These are phyloP conservation scores for Lagenidium sp. DNA, from an alignment of 352 stramenopile species.

Conservation along the genomic window DNA sequence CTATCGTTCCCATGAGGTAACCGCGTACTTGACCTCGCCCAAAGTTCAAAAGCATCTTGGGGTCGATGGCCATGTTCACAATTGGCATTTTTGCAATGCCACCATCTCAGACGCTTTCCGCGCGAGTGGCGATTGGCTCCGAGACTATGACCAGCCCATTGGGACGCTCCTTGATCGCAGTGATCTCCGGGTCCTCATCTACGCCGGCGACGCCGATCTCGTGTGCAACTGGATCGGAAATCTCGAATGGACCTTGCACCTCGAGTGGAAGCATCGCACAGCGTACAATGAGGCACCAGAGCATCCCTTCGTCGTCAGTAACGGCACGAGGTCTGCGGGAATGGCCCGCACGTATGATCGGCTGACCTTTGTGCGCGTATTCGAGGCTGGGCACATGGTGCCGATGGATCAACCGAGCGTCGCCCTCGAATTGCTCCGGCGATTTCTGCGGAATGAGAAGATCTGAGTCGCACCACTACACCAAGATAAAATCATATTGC, in stretches of 20 bases:
- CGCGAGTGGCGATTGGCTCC: constrained; percentile 97
- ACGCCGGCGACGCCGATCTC: constrained; percentile 96
- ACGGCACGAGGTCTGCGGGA: constrained; percentile 47
- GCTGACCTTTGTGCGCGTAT: constrained; percentile 94
- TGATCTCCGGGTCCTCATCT: constrained; percentile 90
- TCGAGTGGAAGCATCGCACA: constrained; percentile 87
- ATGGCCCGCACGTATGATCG: constrained; percentile 44
- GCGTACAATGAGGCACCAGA: constrained; percentile 41
- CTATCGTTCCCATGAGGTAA: constrained; percentile 93
- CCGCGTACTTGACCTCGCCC: constrained; percentile 81
- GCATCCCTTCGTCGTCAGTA: constrained; percentile 52
- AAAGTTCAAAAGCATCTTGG: constrained; percentile 83
- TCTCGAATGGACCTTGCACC: constrained; percentile 91
- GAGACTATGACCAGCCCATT: constrained; percentile 91
- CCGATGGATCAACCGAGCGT: constrained; percentile 91
- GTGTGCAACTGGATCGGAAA: constrained; percentile 98
- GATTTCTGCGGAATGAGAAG: no score
- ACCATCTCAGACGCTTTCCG: constrained; percentile 91
- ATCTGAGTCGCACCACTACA: no score
- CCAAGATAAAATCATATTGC: no score
- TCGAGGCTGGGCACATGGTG: constrained; percentile 95
- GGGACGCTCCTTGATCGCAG: constrained; percentile 88
- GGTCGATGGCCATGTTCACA: constrained; percentile 64
- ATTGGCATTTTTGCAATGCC: constrained; percentile 94
- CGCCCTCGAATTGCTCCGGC: constrained; percentile 91